Percentiles rank a stretch among this genome's conserved stretches.
Evolutionary conservation across 2,329 filamentous ascomycete genomes (phyloP).

Genomic region (Bipolaris cookei): DNA sequence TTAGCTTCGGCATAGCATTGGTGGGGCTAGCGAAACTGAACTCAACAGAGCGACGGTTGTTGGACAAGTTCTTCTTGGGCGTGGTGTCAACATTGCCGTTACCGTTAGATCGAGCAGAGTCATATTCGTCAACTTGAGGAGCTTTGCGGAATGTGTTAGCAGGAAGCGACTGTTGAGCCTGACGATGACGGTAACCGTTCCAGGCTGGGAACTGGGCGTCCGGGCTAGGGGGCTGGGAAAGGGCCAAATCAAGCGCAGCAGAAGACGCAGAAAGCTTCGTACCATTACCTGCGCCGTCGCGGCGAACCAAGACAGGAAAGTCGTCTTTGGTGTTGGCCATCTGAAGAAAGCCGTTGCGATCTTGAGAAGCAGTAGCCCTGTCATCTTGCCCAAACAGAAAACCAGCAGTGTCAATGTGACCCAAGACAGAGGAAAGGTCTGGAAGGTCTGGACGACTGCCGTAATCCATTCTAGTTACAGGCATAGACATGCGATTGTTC

Average conservation of each 20-base stretch:
- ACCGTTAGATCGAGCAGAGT: conserved; percentile 45
- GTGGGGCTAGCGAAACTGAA: conserved; percentile 60
- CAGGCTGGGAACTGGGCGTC: conserved; percentile 64
- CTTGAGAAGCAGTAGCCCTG: conserved; percentile 63
- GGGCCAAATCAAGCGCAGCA: conserved; percentile 79
- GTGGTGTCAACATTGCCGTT: conserved; percentile 53
- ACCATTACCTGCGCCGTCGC: conserved; percentile 62
- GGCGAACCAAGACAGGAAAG: conserved; percentile 82
- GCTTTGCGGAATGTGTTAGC: conserved; percentile 59
- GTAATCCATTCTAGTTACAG: conserved; percentile 74
- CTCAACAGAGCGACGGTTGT: conserved; percentile 58
- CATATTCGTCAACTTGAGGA: conserved; percentile 46
- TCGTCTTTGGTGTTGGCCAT: conserved; percentile 79
- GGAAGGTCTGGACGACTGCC: conserved; percentile 62
- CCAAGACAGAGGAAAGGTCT: conserved; percentile 62
- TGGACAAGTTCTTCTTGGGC: conserved; percentile 46
- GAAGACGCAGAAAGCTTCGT: conserved; percentile 79
- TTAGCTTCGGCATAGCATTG: conserved; percentile 74
- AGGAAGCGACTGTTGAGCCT: conserved; percentile 65
- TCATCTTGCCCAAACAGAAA: conserved; percentile 82
- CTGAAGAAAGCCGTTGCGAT: conserved; percentile 72
- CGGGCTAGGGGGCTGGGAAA: conserved; percentile 69
- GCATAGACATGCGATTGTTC: conserved; percentile 92
- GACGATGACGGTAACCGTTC: conserved; percentile 70
- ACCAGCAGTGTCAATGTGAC: conserved; percentile 82